phyloP scores from a whole-genome alignment of 352 stramenopile species.

The Phytopythium delawarense region DNA sequence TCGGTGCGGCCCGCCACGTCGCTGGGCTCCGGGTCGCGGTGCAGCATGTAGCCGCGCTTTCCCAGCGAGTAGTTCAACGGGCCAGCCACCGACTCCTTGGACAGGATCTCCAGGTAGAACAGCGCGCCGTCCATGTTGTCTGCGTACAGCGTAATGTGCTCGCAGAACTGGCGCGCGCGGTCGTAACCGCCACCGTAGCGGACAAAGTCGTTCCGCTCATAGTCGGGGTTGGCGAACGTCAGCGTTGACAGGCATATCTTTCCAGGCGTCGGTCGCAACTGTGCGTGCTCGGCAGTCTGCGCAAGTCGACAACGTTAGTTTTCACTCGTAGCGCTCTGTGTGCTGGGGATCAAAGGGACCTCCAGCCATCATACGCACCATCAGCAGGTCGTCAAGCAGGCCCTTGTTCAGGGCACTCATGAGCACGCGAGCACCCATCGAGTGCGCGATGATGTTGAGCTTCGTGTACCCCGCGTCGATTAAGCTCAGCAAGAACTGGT shows the following conservation, averaged over 20 bases:
- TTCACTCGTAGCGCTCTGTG: background rate
- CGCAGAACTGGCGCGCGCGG: slow-evolving; percentile 45
- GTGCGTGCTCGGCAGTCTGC: slow-evolving; percentile 1
- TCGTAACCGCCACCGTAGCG: slow-evolving; percentile 53
- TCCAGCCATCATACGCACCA: slow-evolving; percentile 16
- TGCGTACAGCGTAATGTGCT: slow-evolving; percentile 70
- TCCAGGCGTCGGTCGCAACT: background rate
- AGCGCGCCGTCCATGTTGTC: slow-evolving; percentile 70
- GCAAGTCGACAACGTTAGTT: background rate
- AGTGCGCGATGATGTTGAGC: slow-evolving; percentile 63
- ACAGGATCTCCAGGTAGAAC: slow-evolving; percentile 65
- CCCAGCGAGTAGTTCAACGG: slow-evolving; percentile 52
- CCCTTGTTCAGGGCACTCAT: slow-evolving; percentile 45
- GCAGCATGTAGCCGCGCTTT: slow-evolving; percentile 46
- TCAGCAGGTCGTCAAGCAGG: slow-evolving; percentile 37
- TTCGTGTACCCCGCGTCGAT: slow-evolving; percentile 58
- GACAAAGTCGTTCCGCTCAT: slow-evolving; percentile 59
- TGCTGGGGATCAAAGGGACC: background rate
- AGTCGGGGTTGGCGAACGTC: slow-evolving; percentile 80
- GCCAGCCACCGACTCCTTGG: slow-evolving; percentile 31
- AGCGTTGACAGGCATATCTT: slow-evolving; percentile 46
- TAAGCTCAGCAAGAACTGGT: slow-evolving; percentile 49
- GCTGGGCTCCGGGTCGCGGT: slow-evolving; percentile 31
- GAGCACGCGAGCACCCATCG: slow-evolving; percentile 60
- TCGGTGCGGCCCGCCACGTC: slow-evolving; percentile 21